These are phyloP conservation scores for Thymus quinquecostatus DNA, from an alignment of 257 asterid genomes.

Conservation along the genomic window DNA sequence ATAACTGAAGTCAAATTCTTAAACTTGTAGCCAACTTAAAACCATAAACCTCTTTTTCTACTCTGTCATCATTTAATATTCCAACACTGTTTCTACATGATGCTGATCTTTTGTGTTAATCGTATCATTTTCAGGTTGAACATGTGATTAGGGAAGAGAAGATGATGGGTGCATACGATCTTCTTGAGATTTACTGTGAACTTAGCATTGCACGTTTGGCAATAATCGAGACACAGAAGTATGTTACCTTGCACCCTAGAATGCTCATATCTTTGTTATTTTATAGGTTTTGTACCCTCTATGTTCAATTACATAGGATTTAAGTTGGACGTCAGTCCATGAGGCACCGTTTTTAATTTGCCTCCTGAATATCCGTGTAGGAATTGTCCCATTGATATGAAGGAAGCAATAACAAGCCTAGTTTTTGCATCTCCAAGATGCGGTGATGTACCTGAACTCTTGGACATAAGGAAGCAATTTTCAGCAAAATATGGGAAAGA, in stretches of 20 bases:
- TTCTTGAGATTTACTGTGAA: slow-evolving; percentile 85
- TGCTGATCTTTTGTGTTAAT: slow-evolving; percentile 19
- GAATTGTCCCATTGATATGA: slow-evolving; percentile 91
- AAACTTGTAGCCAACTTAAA: slow-evolving; percentile 12
- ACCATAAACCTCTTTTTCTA: slow-evolving; percentile 22
- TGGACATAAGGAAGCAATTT: slow-evolving; percentile 74
- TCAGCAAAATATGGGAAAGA: slow-evolving; percentile 91
- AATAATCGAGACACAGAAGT: slow-evolving; percentile 92
- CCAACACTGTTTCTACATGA: slow-evolving; percentile 7
- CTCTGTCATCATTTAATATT: slow-evolving; percentile 1
- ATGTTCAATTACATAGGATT: slow-evolving; percentile 6
- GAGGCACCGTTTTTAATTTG: slow-evolving; percentile 22
- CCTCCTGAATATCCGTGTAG: slow-evolving; percentile 45
- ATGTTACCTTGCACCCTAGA: slow-evolving; percentile 39
- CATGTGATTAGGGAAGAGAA: slow-evolving; percentile 97
- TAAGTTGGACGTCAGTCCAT: slow-evolving; percentile 12
- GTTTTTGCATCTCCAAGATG: slow-evolving; percentile 94
- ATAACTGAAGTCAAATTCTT: slow-evolving; percentile 1
- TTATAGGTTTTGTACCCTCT: slow-evolving; percentile 17
- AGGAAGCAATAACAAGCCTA: slow-evolving; percentile 91
- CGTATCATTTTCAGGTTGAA: slow-evolving; percentile 68
- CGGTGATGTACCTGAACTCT: slow-evolving; percentile 93
- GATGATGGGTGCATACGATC: slow-evolving; percentile 93
- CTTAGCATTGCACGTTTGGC: slow-evolving; percentile 82
- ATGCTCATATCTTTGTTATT: slow-evolving; percentile 11